Conservation (phyloP, 2,329 filamentous ascomycete genomes). For the Trichoderma asperellum region DNA sequence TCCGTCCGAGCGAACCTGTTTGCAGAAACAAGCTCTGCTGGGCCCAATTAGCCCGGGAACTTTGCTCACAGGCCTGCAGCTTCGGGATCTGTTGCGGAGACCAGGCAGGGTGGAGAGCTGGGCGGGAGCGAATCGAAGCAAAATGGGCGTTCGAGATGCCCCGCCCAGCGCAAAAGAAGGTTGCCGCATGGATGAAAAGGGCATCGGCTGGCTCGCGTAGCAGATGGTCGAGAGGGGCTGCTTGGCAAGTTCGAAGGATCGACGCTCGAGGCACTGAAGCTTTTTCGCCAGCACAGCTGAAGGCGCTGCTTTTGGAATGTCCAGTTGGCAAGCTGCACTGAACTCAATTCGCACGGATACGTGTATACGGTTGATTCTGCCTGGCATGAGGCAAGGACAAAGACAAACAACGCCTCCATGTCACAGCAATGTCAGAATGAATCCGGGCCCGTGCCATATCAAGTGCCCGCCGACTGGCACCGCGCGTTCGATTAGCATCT, state of each 20-base stretch:
- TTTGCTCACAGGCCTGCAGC: neutral
- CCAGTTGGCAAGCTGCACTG: no score
- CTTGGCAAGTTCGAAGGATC: neutral
- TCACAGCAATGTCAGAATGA: no score
- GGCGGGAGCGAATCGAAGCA: neutral
- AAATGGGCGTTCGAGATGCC: constrained; percentile 4
- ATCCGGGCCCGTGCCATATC: no score
- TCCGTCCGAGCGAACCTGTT: neutral
- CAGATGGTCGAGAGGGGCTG: no score
- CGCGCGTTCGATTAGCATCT: no score
- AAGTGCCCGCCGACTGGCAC: no score
- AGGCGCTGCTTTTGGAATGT: neutral
- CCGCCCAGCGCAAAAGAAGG: neutral
- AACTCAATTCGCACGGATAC: neutral
- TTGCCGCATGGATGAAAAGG: neutral
- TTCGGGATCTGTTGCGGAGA: neutral
- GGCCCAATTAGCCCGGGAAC: neutral
- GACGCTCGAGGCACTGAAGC: neutral
- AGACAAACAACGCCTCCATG: no score
- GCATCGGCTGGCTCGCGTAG: no score
- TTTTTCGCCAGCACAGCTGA: neutral
- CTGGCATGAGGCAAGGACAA: no score
- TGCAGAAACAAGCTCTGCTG: constrained; percentile 24
- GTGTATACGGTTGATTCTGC: no score
- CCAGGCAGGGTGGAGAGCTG: neutral